Evolutionary conservation across 2,329 filamentous ascomycete genomes (phyloP), one percentile per base, ranked within the genome.

Genomic region (Neophaeococcomyces aloes): DNA sequence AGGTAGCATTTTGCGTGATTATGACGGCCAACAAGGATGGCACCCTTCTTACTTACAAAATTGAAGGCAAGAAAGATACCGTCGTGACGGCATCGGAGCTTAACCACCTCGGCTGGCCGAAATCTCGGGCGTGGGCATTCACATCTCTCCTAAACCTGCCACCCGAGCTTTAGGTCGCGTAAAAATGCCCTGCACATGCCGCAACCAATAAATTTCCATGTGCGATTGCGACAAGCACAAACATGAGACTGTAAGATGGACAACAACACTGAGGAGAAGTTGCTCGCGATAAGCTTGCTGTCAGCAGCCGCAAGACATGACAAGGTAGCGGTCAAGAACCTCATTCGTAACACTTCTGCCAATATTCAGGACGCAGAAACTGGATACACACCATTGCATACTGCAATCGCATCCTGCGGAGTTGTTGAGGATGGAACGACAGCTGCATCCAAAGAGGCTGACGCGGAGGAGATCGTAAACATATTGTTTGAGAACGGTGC

Each of bases 351-450:
- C 46, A 54, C 13, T 29, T 52, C 66, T 67, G 85, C 68, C 25
- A 87, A 83, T 60, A 78, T 82, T 3, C 86, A 89, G 62, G 89
- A 96, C 58, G 75, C 83, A 4, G 79, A 81, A 48, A 94, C 88
- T 1, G 84, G 86, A 48, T 86, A 82, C 62, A 87, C 88, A 5
- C 87, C 89, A 7, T 73, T 96, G 13, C 91, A 96, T 65, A 84
- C 88, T 17, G 86, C 87, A 30, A 85, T 96, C 59, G 82, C 86
- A n/a, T 74, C 81, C 2, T 85, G 41, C 43, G 63, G 66, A 18
- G 54, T 64, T 42, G 13, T 8, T 30, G 37, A 36, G 35, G 60
- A 61, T 7, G 64, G 66, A 14, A 63, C 67, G 18, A 39, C 56
- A 31, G 41, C 55, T 31, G 53, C 50, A 13, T 46, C 39, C 29